Base-by-base conservation (phyloP, 2,329 filamentous ascomycete species). In the Zarea fungicola region DNA sequence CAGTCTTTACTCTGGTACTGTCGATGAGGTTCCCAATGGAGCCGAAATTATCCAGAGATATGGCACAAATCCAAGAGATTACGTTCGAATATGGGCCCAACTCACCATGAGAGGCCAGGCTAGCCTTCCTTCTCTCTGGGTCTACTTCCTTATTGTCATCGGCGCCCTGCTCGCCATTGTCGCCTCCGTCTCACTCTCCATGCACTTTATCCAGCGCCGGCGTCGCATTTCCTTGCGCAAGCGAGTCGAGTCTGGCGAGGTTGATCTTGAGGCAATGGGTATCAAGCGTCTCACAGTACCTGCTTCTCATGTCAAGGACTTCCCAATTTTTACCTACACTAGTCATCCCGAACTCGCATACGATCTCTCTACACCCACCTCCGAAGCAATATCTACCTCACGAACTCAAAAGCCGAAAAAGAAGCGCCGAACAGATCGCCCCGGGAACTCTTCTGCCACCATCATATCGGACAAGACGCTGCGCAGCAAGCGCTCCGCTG, bases 251-350 rank as follows among this genome's bases (percentile, higher is more conserved):
- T 76, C 74, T 7, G 91, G 92, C 45, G 87, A 96, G 57, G 83
- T 95, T 18, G 88, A 96, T 60, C 73, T 96, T 3, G 91, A 96
- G 65, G 83, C 82, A 3, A 76, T 96, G 56, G 91, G 90, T 2
- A 88, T 96, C 57, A 92, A 89, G 61, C 80, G 86, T 13, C 69
- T 96, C 21, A 88, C 81, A 2, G 87, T 96, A 0, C 89, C 92
- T 1, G 71, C 77, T 39, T 70, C 81, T 8, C 73, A 89, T 32
- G 75, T 97, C 21, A 77, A 87, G 41, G 77, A 77, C 18, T 85
- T 96, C 59, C 89, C 90, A 1, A 66, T 92, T 2, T 95, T 87
- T 61, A 85, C 81, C 0, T 97, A 95, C 62, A 78, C 75, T 52
- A 77, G 77, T 56, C 74, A 80, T 26, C 71, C 75, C 1, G 72